Conservation (phyloP, 2,329 filamentous ascomycete genomes). For the Diaporthe nobilis region DNA sequence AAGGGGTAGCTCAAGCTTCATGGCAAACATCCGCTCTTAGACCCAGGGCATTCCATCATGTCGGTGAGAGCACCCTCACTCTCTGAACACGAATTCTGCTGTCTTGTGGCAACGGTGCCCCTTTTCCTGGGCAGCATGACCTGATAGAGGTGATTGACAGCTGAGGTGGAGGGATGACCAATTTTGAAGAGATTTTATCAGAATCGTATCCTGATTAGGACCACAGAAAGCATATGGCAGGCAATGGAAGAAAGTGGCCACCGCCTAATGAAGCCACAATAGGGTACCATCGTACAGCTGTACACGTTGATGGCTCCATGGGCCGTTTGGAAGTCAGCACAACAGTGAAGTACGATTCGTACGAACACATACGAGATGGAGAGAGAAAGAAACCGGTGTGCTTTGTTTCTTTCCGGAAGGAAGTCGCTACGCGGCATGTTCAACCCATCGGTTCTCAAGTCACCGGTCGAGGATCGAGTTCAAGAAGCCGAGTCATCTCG, state of each 20-base stretch:
- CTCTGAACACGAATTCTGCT: neutral
- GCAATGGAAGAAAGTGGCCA: neutral
- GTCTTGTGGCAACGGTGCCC: neutral
- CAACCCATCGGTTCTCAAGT: neutral
- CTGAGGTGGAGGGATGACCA: neutral
- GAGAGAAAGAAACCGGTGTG: neutral
- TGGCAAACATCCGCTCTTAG: neutral
- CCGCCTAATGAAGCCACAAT: slow-evolving; percentile 20
- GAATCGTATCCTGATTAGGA: neutral
- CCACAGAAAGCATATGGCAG: neutral
- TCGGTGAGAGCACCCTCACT: neutral
- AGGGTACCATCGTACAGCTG: neutral
- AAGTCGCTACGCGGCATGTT: too few species aligned
- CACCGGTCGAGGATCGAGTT: neutral
- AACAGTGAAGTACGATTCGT: neutral
- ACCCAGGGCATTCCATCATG: too few species aligned
- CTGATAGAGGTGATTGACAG: neutral
- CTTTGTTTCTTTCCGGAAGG: neutral
- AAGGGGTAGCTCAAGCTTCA: neutral
- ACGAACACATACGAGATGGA: neutral
- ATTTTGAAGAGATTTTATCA: neutral
- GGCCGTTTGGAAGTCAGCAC: neutral
- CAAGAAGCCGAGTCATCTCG: neutral
- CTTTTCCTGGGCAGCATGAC: neutral
- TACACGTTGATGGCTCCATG: neutral